Base-by-base conservation (phyloP, 306 rosid genomes). In the Neltuma alba region DNA sequence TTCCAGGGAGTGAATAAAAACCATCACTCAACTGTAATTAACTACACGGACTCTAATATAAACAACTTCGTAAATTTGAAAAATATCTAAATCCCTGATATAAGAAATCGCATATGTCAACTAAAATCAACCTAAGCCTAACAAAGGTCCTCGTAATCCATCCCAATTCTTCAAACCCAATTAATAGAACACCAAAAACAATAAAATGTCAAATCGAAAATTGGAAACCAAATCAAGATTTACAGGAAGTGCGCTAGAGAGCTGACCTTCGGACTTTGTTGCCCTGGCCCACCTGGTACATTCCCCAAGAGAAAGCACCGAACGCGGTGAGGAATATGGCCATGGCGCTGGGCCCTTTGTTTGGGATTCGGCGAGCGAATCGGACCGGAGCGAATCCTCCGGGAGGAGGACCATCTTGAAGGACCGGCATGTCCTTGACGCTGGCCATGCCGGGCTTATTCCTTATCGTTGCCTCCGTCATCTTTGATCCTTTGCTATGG, bases 361-460 rank as follows among this genome's bases (percentile, higher is more conserved):
- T 93, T 7, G 99, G 98, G 83, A 96, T 96, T 81, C 99, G 94
- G n/a, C 99, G 98, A 64, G 99, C 97, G 87, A 86, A 96, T 48
- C 99, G 93, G 38, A 88, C 94, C 31, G 99, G 99, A 30, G 98
- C 88, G 55, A 96, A 96, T n/a, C 99, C 98, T 0, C 99, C 99
- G 18, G 98, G 99, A 0, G 99, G 99, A 3, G 99, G 99, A 36
- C 99, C 99, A 84, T 96, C 99, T 78, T 96, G 99, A 38, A 96
- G 94, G 69, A 96, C 75, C 68, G 99, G 99, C 99, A 96, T 96
- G 85, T 96, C 99, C 93, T 91, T 93, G 33, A 96, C 93, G 83
- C 99, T 96, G 25, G 85, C 96, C 99, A 96, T 96, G 13, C 99
- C 99, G 0, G 99, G 93, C 91, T 93, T 96, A 65, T 91, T 96